Conservation (phyloP, 2,329 filamentous ascomycete species). For the Acarospora socialis region DNA sequence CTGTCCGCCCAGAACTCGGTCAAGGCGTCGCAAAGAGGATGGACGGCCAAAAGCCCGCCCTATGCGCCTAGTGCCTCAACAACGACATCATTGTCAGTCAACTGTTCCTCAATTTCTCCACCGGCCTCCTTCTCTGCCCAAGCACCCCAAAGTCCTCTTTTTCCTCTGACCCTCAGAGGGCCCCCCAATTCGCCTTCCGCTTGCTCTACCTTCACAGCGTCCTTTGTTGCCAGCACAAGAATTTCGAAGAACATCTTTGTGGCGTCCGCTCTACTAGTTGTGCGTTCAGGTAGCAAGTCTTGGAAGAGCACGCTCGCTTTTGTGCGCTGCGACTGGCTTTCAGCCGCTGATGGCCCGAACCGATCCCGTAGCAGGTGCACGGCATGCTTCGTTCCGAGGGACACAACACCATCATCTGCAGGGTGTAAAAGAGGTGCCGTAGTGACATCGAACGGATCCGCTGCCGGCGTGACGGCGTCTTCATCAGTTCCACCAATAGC, state of each 20-base stretch:
- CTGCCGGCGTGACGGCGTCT: conserved; percentile 29
- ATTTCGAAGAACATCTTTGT: conserved; percentile 99
- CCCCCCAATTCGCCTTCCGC: conserved; percentile 56
- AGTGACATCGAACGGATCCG: conserved; percentile 64
- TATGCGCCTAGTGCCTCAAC: too few species aligned
- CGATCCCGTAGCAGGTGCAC: conserved; percentile 86
- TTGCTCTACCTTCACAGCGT: conserved; percentile 95
- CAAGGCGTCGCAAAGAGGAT: too few species aligned
- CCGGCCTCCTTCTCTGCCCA: conserved; percentile 65
- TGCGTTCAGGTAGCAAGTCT: conserved; percentile 68
- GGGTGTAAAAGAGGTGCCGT: conserved; percentile 63
- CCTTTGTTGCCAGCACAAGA: conserved; percentile 89
- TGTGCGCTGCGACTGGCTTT: conserved; percentile 50
- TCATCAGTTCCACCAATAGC: conserved; percentile 34
- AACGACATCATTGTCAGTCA: background rate
- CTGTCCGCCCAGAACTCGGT: too few species aligned
- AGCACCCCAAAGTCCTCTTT: conserved; percentile 89
- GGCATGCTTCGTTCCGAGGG: conserved; percentile 82
- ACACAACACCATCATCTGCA: conserved; percentile 72
- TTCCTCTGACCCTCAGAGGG: conserved; percentile 70
- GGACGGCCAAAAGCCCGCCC: too few species aligned
- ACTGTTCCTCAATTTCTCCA: conserved; percentile 29
- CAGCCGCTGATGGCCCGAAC: conserved; percentile 60
- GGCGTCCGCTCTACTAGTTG: conserved; percentile 73
- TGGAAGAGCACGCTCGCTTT: conserved; percentile 75